phyloP scores from a whole-genome alignment of 768 basidiomycete species.

The Naganishia friedmannii region DNA sequence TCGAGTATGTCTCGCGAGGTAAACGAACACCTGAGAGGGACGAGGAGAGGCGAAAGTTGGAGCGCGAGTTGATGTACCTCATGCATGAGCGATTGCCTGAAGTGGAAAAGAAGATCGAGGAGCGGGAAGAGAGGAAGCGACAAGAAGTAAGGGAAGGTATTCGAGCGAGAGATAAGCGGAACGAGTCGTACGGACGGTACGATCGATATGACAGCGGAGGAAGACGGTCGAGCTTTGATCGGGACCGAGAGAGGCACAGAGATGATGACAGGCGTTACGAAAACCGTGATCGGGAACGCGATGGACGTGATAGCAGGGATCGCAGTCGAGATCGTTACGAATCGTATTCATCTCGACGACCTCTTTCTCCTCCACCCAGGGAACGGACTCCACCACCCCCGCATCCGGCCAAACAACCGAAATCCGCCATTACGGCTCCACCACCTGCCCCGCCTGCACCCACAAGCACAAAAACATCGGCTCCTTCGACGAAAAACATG shows the following conservation, averaged over 20 bases:
- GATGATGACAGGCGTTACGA: slow-evolving; percentile 57
- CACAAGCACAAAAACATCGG: slow-evolving; percentile 51
- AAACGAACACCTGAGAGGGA: slow-evolving; percentile 71
- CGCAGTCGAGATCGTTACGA: slow-evolving; percentile 42
- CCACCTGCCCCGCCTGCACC: slow-evolving; percentile 60
- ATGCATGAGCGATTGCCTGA: slow-evolving; percentile 90
- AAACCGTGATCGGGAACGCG: slow-evolving; percentile 56
- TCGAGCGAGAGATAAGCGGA: slow-evolving; percentile 75
- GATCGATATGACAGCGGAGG: slow-evolving; percentile 44
- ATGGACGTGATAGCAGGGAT: slow-evolving; percentile 43
- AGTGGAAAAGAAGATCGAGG: slow-evolving; percentile 77
- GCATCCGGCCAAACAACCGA: slow-evolving; percentile 45
- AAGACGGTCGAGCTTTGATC: slow-evolving; percentile 34
- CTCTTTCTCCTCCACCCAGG: slow-evolving; percentile 41
- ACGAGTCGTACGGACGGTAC: slow-evolving; percentile 63
- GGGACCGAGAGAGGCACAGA: slow-evolving; percentile 49
- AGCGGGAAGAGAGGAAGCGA: slow-evolving; percentile 70
- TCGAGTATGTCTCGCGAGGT: slow-evolving; percentile 78
- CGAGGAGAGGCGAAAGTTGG: slow-evolving; percentile 77
- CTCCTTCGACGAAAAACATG: slow-evolving; percentile 68
- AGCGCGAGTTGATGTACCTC: slow-evolving; percentile 77
- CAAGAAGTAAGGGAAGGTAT: slow-evolving; percentile 75
- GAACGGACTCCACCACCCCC: slow-evolving; percentile 57
- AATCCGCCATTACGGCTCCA: slow-evolving; percentile 40
- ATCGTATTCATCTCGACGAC: slow-evolving; percentile 48